Conservation (phyloP, 2,329 filamentous ascomycete species). For the Periconia digitata region DNA sequence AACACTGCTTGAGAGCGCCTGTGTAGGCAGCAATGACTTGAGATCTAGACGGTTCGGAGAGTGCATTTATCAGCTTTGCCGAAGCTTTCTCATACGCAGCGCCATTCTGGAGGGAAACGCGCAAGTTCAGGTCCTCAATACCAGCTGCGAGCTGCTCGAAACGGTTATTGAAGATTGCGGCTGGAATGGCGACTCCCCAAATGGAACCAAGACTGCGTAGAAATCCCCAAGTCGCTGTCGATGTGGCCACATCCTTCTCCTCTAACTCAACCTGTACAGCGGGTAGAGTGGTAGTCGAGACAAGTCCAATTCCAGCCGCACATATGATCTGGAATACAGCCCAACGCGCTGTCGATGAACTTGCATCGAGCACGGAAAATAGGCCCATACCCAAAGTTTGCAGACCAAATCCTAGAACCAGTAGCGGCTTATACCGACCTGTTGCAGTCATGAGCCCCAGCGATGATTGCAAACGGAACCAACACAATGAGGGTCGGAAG, state of each 20-base stretch:
- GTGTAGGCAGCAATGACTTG: not conserved
- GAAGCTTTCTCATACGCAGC: constrained; percentile 2
- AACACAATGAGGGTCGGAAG: constrained; percentile 24
- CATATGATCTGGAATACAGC: constrained; percentile 3
- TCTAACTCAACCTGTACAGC: constrained; percentile 23
- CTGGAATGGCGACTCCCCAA: constrained; percentile 16
- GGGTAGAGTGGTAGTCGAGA: constrained; percentile 48
- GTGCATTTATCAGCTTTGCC: not conserved
- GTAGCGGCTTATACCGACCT: constrained; percentile 2
- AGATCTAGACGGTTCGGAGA: not conserved
- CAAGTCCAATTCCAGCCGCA: constrained; percentile 16
- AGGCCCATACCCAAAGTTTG: constrained; percentile 3
- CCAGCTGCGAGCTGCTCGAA: not conserved
- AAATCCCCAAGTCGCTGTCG: constrained; percentile 15
- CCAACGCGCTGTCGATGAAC: constrained; percentile 2
- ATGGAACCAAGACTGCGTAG: constrained; percentile 15
- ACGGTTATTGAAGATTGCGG: constrained; percentile 12
- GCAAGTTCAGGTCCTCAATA: constrained; percentile 3
- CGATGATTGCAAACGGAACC: constrained; percentile 1
- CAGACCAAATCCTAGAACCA: constrained; percentile 3
- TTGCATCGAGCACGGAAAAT: constrained; percentile 4
- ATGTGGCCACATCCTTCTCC: constrained; percentile 13
- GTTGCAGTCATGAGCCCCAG: constrained; percentile 13
- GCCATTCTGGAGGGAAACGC: not conserved
- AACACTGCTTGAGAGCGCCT: not conserved